These are phyloP conservation scores for Apophysomyces ossiformis DNA, from an alignment of 371 early-diverging fungal genomes.

Conservation along the genomic window DNA sequence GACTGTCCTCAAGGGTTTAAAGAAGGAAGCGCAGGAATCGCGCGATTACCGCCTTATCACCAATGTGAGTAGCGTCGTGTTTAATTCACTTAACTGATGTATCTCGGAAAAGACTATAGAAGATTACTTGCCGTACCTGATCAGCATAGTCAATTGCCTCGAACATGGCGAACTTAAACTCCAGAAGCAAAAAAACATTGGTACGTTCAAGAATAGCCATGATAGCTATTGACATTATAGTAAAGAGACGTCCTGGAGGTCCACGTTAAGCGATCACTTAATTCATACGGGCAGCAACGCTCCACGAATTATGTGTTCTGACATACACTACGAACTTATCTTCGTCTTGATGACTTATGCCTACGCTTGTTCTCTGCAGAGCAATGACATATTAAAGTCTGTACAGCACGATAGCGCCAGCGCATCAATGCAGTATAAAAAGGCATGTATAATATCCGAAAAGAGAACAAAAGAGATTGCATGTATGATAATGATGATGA, in stretches of 20 bases:
- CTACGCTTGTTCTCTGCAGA: constrained; percentile 51
- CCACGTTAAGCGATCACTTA: constrained; percentile 56
- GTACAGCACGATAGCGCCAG: constrained; percentile 20
- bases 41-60: constrained; percentile 58
- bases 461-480: constrained; percentile 1
- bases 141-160: constrained; percentile 57
- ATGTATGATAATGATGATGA: constrained; percentile 5
- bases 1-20: constrained; percentile 59
- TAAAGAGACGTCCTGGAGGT: constrained; percentile 69
- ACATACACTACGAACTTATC: constrained; percentile 63
- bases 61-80: constrained; percentile 32
- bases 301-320: constrained; percentile 56
- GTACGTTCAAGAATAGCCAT: constrained; percentile 18
- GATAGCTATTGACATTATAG: background rate
- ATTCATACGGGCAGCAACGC: constrained; percentile 63
- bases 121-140: constrained; percentile 66
- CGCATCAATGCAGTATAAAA: constrained; percentile 29
- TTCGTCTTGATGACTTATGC: constrained; percentile 65
- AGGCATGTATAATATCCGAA: constrained; percentile 20
- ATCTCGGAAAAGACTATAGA: constrained; percentile 53
- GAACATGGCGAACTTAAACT: constrained; percentile 52
- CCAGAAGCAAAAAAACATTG: constrained; percentile 38
- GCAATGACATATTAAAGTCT: constrained; percentile 32
- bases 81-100: background rate
- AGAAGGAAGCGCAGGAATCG: constrained; percentile 54